These are phyloP conservation scores for Beauveria caledonica DNA, from an alignment of 2,329 filamentous ascomycete genomes.

Conservation along the genomic window DNA sequence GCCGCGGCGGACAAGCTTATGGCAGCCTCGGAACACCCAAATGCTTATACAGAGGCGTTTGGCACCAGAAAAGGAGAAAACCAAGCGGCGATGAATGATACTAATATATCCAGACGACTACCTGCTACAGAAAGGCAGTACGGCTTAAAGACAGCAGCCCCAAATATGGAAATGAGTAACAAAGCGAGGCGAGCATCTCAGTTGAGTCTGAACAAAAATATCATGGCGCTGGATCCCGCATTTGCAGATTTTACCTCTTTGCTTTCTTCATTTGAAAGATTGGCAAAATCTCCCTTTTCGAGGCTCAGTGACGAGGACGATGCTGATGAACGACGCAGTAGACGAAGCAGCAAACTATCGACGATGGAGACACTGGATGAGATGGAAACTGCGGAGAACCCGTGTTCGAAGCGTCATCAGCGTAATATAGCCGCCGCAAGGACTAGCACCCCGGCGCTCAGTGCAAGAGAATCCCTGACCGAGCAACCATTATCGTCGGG, in stretches of 20 bases:
- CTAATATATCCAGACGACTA: not conserved
- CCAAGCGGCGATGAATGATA: slow-evolving; percentile 3
- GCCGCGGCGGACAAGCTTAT: slow-evolving; percentile 7
- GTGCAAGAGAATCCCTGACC: not conserved
- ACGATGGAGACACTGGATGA: slow-evolving; percentile 8
- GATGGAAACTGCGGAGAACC: slow-evolving; percentile 1
- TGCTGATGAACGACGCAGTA: slow-evolving; percentile 5
- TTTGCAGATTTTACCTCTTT: slow-evolving; percentile 22
- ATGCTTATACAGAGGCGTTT: not conserved
- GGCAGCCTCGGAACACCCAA: not conserved
- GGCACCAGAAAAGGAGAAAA: not conserved
- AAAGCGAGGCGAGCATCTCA: slow-evolving; percentile 9
- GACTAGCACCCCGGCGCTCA: not conserved
- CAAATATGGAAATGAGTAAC: not conserved
- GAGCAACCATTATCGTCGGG: slow-evolving; percentile 8
- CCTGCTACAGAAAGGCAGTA: slow-evolving; percentile 6
- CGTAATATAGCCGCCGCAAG: slow-evolving; percentile 1
- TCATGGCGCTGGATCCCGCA: slow-evolving; percentile 17
- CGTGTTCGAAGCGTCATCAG: slow-evolving; percentile 8
- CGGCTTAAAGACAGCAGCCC: not conserved
- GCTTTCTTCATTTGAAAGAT: slow-evolving; percentile 21
- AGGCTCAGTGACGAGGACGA: slow-evolving; percentile 15
- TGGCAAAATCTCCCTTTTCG: slow-evolving; percentile 18
- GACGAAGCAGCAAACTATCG: slow-evolving; percentile 1
- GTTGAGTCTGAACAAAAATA: slow-evolving; percentile 11